A percentile compares a stretch with the other conserved stretches of the same genome.
These are phyloP conservation scores for Cyclostephanos invisitatus DNA, from an alignment of 108 stramenopile genomes.

Conservation along the genomic window DNA sequence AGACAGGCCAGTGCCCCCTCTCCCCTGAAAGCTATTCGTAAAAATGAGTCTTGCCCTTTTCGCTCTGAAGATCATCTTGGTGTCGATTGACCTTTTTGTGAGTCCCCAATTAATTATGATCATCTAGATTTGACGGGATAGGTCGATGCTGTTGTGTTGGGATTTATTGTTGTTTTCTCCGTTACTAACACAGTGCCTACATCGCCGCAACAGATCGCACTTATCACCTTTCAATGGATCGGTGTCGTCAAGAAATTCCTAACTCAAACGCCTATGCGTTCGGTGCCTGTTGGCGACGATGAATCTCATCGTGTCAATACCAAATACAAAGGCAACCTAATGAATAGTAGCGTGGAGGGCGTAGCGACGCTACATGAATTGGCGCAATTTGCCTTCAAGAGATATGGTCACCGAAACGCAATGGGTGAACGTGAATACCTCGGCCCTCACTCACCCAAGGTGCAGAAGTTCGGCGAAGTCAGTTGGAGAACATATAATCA, in stretches of 20 bases:
- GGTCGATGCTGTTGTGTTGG: not conserved
- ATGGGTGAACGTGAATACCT: constrained; percentile 80
- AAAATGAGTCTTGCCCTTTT: constrained; percentile 62
- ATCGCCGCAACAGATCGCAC: constrained; percentile 49
- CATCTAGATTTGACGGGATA: constrained; percentile 1
- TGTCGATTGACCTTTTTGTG: constrained; percentile 76
- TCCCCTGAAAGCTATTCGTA: not conserved
- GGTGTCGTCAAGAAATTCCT: constrained; percentile 63
- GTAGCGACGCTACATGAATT: constrained; percentile 75
- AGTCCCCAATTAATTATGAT: constrained; percentile 25
- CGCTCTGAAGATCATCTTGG: constrained; percentile 78
- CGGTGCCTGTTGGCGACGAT: constrained; percentile 72
- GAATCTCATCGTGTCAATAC: constrained; percentile 69
- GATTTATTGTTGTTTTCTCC: not conserved
- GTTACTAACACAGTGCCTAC: not conserved
- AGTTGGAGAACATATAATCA: constrained; percentile 66
- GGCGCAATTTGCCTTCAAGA: constrained; percentile 49
- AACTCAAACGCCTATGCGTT: constrained; percentile 53
- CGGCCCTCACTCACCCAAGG: constrained; percentile 60
- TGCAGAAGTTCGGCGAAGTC: constrained; percentile 78
- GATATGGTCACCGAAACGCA: constrained; percentile 49
- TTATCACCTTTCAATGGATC: constrained; percentile 84
- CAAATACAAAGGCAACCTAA: constrained; percentile 50
- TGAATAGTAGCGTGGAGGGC: constrained; percentile 54
- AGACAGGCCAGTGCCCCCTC: too few relatives aligned